Evolutionary conservation across 768 basidiomycete species (phyloP).

Genomic region (Chiua virens): DNA sequence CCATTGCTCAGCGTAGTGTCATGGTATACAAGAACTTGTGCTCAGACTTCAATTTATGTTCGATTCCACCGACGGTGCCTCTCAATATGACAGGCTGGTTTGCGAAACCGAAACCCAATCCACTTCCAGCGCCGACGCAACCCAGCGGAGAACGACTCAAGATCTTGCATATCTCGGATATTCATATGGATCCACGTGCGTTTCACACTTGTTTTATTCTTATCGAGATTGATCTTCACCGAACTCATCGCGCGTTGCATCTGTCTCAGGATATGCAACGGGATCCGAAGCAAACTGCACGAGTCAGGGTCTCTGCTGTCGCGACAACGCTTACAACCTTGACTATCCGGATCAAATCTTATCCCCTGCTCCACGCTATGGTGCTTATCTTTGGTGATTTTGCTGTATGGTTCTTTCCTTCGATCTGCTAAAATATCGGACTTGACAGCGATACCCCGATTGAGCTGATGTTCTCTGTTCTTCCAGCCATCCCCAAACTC

Average conservation of each 20-base stretch:
- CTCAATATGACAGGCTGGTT: conserved; percentile 48
- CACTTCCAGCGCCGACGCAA: conserved; percentile 38
- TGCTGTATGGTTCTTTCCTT: background rate
- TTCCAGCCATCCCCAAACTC: conserved; percentile 62
- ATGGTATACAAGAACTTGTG: conserved; percentile 27
- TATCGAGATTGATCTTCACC: background rate
- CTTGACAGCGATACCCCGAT: conserved; percentile 55
- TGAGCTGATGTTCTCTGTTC: conserved; percentile 52
- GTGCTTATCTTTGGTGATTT: conserved; percentile 31
- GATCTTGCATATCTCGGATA: conserved; percentile 48
- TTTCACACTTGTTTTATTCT: background rate
- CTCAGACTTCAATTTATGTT: conserved; percentile 34
- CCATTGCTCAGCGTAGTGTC: background rate
- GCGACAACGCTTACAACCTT: conserved; percentile 45
- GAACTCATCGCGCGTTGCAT: background rate
- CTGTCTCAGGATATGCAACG: conserved; percentile 52
- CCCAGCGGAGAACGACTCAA: conserved; percentile 46
- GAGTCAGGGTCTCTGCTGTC: conserved; percentile 54
- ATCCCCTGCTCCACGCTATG: conserved; percentile 62
- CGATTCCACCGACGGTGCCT: conserved; percentile 37
- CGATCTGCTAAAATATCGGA: background rate
- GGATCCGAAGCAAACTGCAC: conserved; percentile 69
- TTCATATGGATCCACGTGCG: conserved; percentile 49
- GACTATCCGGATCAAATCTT: conserved; percentile 47
- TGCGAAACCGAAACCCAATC: conserved; percentile 47